Conservation (phyloP, 768 basidiomycete species). For the Lentinula sp. region DNA sequence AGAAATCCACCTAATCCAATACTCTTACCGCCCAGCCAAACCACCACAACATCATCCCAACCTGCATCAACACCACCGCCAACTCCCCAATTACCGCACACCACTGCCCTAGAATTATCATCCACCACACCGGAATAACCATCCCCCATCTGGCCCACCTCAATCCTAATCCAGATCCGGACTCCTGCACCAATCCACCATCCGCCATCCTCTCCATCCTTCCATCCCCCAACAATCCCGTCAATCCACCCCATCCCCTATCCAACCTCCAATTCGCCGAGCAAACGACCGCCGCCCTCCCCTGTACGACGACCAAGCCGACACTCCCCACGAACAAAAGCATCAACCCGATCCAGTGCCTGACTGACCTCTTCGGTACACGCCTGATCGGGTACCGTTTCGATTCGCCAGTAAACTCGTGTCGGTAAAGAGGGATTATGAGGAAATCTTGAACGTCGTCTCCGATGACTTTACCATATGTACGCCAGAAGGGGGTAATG, state of each 20-base stretch:
- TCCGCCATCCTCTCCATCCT: slow-evolving; percentile 36
- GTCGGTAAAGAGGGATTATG: slow-evolving; percentile 76
- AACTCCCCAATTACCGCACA: slow-evolving; percentile 53
- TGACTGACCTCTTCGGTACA: slow-evolving; percentile 57
- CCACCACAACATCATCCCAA: slow-evolving; percentile 68
- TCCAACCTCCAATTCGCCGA: slow-evolving; percentile 43
- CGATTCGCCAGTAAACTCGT: slow-evolving; percentile 76
- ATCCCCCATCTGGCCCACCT: slow-evolving; percentile 53
- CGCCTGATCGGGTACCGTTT: slow-evolving; percentile 56
- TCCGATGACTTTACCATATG: slow-evolving; percentile 75
- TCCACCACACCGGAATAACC: slow-evolving; percentile 61
- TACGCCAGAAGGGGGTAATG: slow-evolving; percentile 76
- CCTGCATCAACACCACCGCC: slow-evolving; percentile 48
- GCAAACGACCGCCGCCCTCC: slow-evolving; percentile 51
- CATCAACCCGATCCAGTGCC: slow-evolving; percentile 62
- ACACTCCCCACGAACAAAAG: slow-evolving; percentile 44
- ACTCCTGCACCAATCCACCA: slow-evolving; percentile 39
- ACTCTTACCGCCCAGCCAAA: slow-evolving; percentile 62
- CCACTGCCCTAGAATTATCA: slow-evolving; percentile 61
- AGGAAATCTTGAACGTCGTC: slow-evolving; percentile 77
- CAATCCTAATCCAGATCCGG: slow-evolving; percentile 57
- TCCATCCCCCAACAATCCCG: slow-evolving; percentile 46
- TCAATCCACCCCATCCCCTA: background rate
- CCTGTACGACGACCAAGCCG: slow-evolving; percentile 47
- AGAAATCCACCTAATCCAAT: background rate